phyloP scores from a whole-genome alignment of 2,329 filamentous ascomycete species.

The Emmonsiellopsis sp. region DNA sequence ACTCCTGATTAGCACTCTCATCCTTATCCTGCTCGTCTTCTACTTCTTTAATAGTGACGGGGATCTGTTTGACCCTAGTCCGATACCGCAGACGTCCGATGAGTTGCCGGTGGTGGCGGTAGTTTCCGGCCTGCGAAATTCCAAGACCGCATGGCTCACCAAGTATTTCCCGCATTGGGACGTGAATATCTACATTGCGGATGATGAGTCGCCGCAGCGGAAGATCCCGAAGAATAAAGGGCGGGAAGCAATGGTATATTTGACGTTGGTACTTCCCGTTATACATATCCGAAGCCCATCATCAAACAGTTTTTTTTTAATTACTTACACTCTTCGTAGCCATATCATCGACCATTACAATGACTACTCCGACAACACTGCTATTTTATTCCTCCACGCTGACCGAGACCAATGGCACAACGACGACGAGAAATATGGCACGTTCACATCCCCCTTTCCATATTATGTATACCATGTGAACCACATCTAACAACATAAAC shows the following conservation, averaged over 20 bases:
- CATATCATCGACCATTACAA: constrained; percentile 45
- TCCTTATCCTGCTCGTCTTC: neutral
- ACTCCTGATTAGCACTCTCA: neutral
- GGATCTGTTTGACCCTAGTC: neutral
- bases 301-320: neutral
- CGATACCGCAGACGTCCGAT: neutral
- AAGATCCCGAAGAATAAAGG: constrained; percentile 36
- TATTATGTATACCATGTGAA: neutral
- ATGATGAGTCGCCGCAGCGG: constrained; percentile 20
- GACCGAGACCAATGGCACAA: constrained; percentile 19
- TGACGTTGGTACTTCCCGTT: constrained; percentile 20
- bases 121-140: neutral
- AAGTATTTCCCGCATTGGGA: constrained; percentile 1
- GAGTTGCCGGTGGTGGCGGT: neutral
- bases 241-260: constrained; percentile 45
- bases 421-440: constrained; percentile 3
- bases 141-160: neutral
- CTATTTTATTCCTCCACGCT: constrained; percentile 38
- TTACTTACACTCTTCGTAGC: neutral
- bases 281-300: neutral
- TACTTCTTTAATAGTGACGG: neutral
- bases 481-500: neutral
- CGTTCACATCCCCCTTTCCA: neutral
- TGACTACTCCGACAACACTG: constrained; percentile 27
- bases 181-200: constrained; percentile 31